A percentile compares a stretch with the other conserved stretches of the same genome.
Evolutionary conservation across 768 basidiomycete genomes (phyloP).

Genomic region (Hygrocybe coccinea): DNA sequence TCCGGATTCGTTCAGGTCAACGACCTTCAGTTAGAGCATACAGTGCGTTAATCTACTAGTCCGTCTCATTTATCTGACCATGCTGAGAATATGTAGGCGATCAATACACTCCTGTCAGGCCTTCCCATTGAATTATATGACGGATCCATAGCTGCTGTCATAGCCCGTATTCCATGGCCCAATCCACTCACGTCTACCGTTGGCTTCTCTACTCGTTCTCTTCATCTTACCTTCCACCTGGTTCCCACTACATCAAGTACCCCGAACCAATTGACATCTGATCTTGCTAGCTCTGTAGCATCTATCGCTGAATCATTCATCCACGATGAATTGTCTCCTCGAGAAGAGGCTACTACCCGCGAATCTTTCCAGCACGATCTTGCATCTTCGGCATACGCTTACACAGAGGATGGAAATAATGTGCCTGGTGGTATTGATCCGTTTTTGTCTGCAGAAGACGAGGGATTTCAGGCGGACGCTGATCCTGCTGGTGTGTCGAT

Average conservation of each 20-base stretch:
- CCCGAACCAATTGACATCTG: conserved; percentile 23
- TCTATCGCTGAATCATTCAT: conserved; percentile 85
- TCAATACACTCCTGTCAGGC: conserved; percentile 62
- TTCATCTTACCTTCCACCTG: conserved; percentile 63
- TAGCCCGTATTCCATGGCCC: conserved; percentile 78
- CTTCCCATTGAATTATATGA: conserved; percentile 65
- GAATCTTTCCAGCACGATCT: conserved; percentile 58
- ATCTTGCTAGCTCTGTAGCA: conserved; percentile 73
- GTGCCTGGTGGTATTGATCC: conserved; percentile 67
- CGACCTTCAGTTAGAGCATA: conserved; percentile 71
- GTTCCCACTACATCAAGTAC: conserved; percentile 24
- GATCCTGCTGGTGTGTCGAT: conserved; percentile 76
- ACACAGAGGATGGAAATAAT: conserved; percentile 32
- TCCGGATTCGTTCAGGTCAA: conserved; percentile 84
- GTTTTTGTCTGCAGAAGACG: conserved; percentile 45
- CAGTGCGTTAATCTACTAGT: conserved; percentile 45
- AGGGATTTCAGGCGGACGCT: conserved; percentile 37
- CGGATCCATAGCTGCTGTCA: conserved; percentile 70
- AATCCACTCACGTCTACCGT: conserved; percentile 74
- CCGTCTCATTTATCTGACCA: conserved; percentile 2
- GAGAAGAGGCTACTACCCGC: conserved; percentile 67
- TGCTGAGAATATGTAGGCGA: conserved; percentile 49
- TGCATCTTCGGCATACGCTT: conserved; percentile 18
- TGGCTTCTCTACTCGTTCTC: conserved; percentile 61
- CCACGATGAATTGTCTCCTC: conserved; percentile 69